phyloP scores from a whole-genome alignment of 1,284 basidiomycete species.

The Lentinula novae-zelandiae region DNA sequence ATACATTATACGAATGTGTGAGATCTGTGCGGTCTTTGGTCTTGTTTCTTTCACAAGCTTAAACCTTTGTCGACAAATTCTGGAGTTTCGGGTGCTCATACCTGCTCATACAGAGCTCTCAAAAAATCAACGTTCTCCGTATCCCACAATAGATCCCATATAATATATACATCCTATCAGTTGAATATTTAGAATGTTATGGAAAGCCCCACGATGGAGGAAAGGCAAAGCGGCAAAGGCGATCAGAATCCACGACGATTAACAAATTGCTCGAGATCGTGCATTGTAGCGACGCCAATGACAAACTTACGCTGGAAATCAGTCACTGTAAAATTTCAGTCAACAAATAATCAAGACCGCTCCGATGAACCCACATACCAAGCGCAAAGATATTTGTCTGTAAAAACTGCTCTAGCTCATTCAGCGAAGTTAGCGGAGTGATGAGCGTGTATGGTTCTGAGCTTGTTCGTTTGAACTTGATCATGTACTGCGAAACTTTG shows the following conservation, averaged over 20 bases:
- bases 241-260: conserved; percentile 43
- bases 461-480: conserved; percentile 69
- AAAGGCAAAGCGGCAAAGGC: background rate
- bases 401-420: conserved; percentile 76
- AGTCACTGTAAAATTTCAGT: background rate
- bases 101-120: too few species aligned
- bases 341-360: too few species aligned
- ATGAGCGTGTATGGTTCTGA: conserved; percentile 74
- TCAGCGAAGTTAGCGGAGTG: conserved; percentile 73
- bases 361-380: conserved; percentile 38
- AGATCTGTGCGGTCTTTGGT: background rate
- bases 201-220: too few species aligned
- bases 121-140: too few species aligned
- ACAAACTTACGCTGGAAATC: conserved; percentile 79
- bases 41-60: background rate
- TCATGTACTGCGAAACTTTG: conserved; percentile 66
- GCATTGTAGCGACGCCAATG: conserved; percentile 75
- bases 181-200: background rate
- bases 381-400: conserved; percentile 71
- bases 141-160: too few species aligned
- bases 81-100: too few species aligned
- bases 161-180: background rate
- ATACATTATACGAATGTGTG: background rate
- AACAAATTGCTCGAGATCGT: conserved; percentile 75
- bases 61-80: background rate